Percentiles rank a stretch among this genome's conserved stretches.
These are phyloP conservation scores for Penicillium nucicola DNA, from an alignment of 495 filamentous ascomycete species.

Conservation along the genomic window DNA sequence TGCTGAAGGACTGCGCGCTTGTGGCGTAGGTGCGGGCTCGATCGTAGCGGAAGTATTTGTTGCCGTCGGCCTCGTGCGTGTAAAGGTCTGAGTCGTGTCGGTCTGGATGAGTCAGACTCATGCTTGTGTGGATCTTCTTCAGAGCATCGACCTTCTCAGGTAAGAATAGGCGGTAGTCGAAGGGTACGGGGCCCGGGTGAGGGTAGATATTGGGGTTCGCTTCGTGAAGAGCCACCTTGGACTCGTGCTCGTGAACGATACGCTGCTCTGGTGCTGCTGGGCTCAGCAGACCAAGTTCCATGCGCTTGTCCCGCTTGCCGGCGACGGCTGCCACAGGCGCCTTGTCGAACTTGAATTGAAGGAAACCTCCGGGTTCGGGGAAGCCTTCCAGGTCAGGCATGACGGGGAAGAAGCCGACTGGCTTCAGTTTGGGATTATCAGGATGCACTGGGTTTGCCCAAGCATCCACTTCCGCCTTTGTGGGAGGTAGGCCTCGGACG, in stretches of 20 bases:
- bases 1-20: conserved; percentile 59
- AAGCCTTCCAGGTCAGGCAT: conserved; percentile 85
- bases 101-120: conserved; percentile 66
- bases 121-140: conserved; percentile 65
- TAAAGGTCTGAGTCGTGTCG: conserved; percentile 67
- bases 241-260: conserved; percentile 44
- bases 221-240: conserved; percentile 57
- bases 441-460: conserved; percentile 79
- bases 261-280: conserved; percentile 54
- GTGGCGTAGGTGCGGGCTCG: conserved; percentile 84
- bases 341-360: conserved; percentile 83
- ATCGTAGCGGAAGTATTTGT: conserved; percentile 65
- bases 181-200: conserved; percentile 55
- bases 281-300: conserved; percentile 75
- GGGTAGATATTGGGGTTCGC: conserved; percentile 60
- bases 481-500: conserved; percentile 53
- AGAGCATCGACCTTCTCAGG: conserved; percentile 54
- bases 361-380: conserved; percentile 81
- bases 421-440: conserved; percentile 69
- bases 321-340: conserved; percentile 63
- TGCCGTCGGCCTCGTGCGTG: conserved; percentile 47
- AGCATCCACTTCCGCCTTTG: conserved; percentile 59
- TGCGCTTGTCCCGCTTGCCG: conserved; percentile 69
- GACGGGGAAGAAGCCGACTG: conserved; percentile 76
- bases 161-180: conserved; percentile 81